These are phyloP conservation scores for Boletus nobilissimus DNA, from an alignment of 1,284 basidiomycete species.

Conservation along the genomic window DNA sequence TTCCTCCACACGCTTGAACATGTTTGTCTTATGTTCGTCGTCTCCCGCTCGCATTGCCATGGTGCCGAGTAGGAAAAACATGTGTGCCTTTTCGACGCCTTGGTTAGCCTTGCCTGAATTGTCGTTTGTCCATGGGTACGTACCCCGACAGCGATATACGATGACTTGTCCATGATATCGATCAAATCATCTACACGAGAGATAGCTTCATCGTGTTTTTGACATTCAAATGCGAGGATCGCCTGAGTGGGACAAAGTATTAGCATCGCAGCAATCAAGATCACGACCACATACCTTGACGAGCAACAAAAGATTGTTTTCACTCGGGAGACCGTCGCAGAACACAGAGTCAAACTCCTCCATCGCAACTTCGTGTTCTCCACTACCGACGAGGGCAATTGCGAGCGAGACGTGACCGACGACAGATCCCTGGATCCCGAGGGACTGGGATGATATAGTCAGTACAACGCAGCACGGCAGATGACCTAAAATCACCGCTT, in stretches of 20 bases:
- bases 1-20: too few relatives aligned
- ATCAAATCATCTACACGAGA: slow-evolving; percentile 10
- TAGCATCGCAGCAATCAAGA: background rate
- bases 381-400: background rate
- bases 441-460: slow-evolving; percentile 2
- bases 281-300: slow-evolving; percentile 10
- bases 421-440: background rate
- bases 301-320: slow-evolving; percentile 9
- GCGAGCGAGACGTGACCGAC: slow-evolving; percentile 14
- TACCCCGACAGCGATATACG: slow-evolving; percentile 11
- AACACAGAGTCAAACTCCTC: slow-evolving; percentile 12
- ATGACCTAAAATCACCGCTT: background rate
- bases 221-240: slow-evolving; percentile 20
- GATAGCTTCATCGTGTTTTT: slow-evolving; percentile 16
- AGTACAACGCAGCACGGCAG: background rate
- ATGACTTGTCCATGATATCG: background rate
- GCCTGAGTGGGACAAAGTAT: slow-evolving; percentile 5
- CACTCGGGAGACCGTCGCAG: background rate
- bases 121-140: too few relatives aligned
- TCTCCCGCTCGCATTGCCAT: too few relatives aligned
- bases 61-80: too few relatives aligned
- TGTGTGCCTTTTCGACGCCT: too few relatives aligned
- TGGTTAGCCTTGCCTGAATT: too few relatives aligned
- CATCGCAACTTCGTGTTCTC: background rate
- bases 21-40: too few relatives aligned